These are phyloP conservation scores for Hebeloma cylindrosporum DNA, from an alignment of 768 basidiomycete genomes.

Conservation along the genomic window DNA sequence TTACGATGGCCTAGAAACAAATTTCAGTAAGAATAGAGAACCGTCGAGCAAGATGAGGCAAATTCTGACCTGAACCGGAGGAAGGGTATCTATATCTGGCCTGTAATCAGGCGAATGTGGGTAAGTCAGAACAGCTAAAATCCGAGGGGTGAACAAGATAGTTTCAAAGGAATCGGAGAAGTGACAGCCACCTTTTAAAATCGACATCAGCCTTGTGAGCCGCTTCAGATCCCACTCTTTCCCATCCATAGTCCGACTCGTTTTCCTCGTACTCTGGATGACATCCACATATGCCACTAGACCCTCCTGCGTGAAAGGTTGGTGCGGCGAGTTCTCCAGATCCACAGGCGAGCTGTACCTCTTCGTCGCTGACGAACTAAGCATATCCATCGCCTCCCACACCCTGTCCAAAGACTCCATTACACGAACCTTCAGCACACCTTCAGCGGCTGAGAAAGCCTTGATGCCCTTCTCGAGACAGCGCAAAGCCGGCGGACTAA, in stretches of 20 bases:
- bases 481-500: constrained; percentile 83
- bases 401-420: constrained; percentile 53
- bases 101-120: constrained; percentile 81
- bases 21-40: background rate
- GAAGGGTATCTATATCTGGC: constrained; percentile 80
- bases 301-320: constrained; percentile 81
- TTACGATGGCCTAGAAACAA: constrained; percentile 58
- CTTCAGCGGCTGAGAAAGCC: constrained; percentile 46
- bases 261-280: constrained; percentile 56
- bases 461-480: constrained; percentile 79
- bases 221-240: constrained; percentile 67
- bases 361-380: constrained; percentile 49
- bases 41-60: background rate
- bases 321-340: constrained; percentile 24
- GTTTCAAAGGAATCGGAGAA: background rate
- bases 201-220: constrained; percentile 66
- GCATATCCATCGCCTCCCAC: constrained; percentile 68
- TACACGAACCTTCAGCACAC: constrained; percentile 43
- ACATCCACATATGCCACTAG: constrained; percentile 79
- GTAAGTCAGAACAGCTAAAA: constrained; percentile 74
- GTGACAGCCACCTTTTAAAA: constrained; percentile 79
- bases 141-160: background rate
- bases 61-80: constrained; percentile 68
- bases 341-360: constrained; percentile 22
- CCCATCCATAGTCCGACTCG: constrained; percentile 47